Evolutionary conservation across 2,329 filamentous ascomycete genomes (phyloP).

Genomic region (Epicoccum sorghinum): DNA sequence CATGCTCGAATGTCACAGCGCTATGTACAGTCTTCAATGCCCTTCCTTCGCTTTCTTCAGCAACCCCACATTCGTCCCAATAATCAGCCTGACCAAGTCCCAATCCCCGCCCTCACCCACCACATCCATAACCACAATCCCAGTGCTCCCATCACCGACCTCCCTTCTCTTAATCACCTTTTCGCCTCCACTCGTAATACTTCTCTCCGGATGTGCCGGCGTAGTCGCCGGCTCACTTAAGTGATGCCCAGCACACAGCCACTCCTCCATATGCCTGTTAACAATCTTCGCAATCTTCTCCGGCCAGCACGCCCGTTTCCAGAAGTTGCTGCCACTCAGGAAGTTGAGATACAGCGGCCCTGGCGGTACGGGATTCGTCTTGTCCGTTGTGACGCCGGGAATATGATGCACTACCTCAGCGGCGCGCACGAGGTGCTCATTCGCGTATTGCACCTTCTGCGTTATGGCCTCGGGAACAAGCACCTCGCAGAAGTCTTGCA

Average conservation of each 20-base stretch:
- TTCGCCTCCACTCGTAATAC: conserved; percentile 14
- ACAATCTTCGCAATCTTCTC: conserved; percentile 86
- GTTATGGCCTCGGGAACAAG: conserved; percentile 75
- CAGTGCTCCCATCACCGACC: conserved; percentile 71
- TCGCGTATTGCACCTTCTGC: conserved; percentile 77
- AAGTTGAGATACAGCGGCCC: conserved; percentile 88
- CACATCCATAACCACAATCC: conserved; percentile 92
- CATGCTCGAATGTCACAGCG: not conserved
- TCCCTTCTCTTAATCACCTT: conserved; percentile 53
- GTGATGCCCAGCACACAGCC: conserved; percentile 62
- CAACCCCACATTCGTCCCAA: conserved; percentile 83
- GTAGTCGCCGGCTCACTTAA: conserved; percentile 23
- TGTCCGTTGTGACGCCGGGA: conserved; percentile 50
- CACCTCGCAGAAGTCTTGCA: conserved; percentile 96
- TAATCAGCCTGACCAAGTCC: conserved; percentile 85
- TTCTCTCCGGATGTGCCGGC: conserved; percentile 21
- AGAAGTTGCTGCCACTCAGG: conserved; percentile 90
- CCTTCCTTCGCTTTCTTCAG: conserved; percentile 15
- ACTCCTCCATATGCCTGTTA: conserved; percentile 74
- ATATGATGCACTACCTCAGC: conserved; percentile 45
- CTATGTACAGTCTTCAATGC: not conserved
- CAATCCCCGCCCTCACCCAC: conserved; percentile 86
- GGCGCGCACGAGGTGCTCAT: conserved; percentile 77
- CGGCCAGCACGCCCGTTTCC: conserved; percentile 90
- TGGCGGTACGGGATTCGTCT: conserved; percentile 50